Evolutionary conservation across 805 yeast species (phyloP).

Genomic region (Lachancea nothofagi): DNA sequence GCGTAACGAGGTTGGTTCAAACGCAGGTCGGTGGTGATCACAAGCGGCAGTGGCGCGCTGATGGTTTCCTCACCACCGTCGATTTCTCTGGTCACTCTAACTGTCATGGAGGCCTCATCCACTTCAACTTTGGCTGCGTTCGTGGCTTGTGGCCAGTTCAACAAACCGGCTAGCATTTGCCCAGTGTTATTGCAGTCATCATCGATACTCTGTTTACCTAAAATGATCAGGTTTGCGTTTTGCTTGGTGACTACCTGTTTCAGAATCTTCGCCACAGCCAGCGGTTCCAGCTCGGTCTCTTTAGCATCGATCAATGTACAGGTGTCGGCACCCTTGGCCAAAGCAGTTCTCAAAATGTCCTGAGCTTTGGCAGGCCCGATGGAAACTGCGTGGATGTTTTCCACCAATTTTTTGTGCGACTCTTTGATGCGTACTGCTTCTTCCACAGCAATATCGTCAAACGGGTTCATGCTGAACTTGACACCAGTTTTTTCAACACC

Average conservation of each 20-base stretch:
- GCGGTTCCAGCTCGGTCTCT: conserved; percentile 72
- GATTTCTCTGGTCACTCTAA: conserved; percentile 81
- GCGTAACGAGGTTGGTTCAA: conserved; percentile 94
- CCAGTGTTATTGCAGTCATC: conserved; percentile 95
- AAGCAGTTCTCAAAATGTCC: conserved; percentile 80
- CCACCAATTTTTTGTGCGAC: conserved; percentile 57
- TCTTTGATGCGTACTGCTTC: conserved; percentile 82
- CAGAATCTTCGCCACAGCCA: conserved; percentile 82
- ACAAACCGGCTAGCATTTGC: conserved; percentile 88
- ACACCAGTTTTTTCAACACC: conserved; percentile 82
- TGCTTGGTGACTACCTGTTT: conserved; percentile 65
- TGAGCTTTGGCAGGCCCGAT: conserved; percentile 85
- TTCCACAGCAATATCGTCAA: conserved; percentile 96
- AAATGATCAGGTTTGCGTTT: conserved; percentile 68
- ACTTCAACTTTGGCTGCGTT: conserved; percentile 80
- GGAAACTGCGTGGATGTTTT: conserved; percentile 82
- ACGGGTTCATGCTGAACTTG: conserved; percentile 91
- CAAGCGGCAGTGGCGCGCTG: conserved; percentile 70
- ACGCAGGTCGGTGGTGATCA: conserved; percentile 89
- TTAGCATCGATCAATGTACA: conserved; percentile 79
- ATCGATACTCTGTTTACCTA: conserved; percentile 97
- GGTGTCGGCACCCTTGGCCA: conserved; percentile 92
- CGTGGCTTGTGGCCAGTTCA: conserved; percentile 96
- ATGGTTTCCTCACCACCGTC: conserved; percentile 93
- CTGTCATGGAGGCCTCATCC: conserved; percentile 41